These are phyloP conservation scores for Geotrichum citri-aurantii DNA, from an alignment of 1,139 yeast genomes.

Conservation along the genomic window DNA sequence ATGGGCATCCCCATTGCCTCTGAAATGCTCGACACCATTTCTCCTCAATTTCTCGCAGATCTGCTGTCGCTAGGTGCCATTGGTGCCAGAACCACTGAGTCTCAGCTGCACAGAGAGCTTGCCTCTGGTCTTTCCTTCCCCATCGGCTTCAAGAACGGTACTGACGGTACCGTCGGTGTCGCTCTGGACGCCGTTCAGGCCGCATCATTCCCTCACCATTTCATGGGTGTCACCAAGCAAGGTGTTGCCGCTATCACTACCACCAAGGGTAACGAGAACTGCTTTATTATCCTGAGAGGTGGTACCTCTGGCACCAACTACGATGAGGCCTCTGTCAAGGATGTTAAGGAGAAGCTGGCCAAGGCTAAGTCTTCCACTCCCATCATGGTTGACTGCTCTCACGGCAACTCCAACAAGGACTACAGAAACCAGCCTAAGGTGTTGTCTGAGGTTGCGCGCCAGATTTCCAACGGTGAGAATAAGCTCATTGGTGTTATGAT, in stretches of 20 bases:
- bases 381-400: slow-evolving; percentile 97
- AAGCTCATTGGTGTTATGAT: slow-evolving; percentile 92
- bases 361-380: slow-evolving; percentile 50
- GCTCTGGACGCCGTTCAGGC: slow-evolving; percentile 93
- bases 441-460: slow-evolving; percentile 73
- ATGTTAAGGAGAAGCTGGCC: slow-evolving; percentile 58
- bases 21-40: slow-evolving; percentile 95
- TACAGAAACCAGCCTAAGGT: slow-evolving; percentile 91
- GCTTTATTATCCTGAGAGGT: slow-evolving; percentile 90
- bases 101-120: slow-evolving; percentile 91
- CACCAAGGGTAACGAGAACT: slow-evolving; percentile 87
- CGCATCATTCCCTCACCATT: slow-evolving; percentile 89
- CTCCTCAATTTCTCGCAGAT: slow-evolving; percentile 89
- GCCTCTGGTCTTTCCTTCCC: slow-evolving; percentile 97
- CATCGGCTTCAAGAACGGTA: slow-evolving; percentile 94
- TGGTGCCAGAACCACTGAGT: slow-evolving; percentile 97
- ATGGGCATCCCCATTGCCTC: slow-evolving; percentile 80
- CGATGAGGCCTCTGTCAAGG: slow-evolving; percentile 65
- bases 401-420: slow-evolving; percentile 88
- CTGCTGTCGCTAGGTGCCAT: slow-evolving; percentile 91
- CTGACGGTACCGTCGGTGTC: slow-evolving; percentile 88
- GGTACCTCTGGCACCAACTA: slow-evolving; percentile 90
- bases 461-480: slow-evolving; percentile 68
- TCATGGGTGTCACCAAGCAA: slow-evolving; percentile 85
- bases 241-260: slow-evolving; percentile 95